These are phyloP conservation scores for Xylaria grammica DNA, from an alignment of 495 filamentous ascomycete species.

Conservation along the genomic window DNA sequence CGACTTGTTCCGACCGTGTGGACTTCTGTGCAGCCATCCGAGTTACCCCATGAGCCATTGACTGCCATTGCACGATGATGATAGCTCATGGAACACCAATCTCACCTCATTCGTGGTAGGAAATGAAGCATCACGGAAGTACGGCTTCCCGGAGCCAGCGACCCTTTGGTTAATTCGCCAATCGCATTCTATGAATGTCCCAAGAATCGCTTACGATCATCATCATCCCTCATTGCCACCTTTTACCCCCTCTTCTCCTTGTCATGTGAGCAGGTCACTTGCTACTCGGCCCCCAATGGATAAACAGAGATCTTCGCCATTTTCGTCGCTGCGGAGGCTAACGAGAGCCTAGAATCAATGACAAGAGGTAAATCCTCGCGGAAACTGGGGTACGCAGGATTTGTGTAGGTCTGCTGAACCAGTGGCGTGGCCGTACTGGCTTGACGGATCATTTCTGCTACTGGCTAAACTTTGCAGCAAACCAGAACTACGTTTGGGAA, in stretches of 20 bases:
- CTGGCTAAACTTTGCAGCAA: neutral
- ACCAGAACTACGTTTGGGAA: neutral
- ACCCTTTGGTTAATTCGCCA: neutral
- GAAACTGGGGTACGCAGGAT: neutral
- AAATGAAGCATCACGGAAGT: slow-evolving; percentile 9
- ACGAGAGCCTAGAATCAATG: neutral
- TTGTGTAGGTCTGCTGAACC: neutral
- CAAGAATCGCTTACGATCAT: neutral
- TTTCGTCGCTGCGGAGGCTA: slow-evolving; percentile 16
- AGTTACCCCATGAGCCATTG: neutral
- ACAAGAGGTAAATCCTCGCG: neutral
- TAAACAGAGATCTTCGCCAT: slow-evolving; percentile 23
- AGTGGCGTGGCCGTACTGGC: neutral
- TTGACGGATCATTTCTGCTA: neutral
- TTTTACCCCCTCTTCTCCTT: slow-evolving; percentile 9
- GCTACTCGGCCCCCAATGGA: slow-evolving; percentile 15
- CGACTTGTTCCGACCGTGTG: slow-evolving; percentile 8
- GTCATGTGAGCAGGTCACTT: slow-evolving; percentile 22
- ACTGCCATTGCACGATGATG: neutral
- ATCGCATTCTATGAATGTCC: neutral
- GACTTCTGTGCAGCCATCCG: neutral
- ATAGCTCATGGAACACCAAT: slow-evolving; percentile 5
- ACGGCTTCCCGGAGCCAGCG: slow-evolving; percentile 3
- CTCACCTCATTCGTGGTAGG: slow-evolving; percentile 8
- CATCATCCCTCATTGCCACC: slow-evolving; percentile 8